phyloP scores from a whole-genome alignment of 192 early-diverging fungal species.

The Rhizophagus sp. region DNA sequence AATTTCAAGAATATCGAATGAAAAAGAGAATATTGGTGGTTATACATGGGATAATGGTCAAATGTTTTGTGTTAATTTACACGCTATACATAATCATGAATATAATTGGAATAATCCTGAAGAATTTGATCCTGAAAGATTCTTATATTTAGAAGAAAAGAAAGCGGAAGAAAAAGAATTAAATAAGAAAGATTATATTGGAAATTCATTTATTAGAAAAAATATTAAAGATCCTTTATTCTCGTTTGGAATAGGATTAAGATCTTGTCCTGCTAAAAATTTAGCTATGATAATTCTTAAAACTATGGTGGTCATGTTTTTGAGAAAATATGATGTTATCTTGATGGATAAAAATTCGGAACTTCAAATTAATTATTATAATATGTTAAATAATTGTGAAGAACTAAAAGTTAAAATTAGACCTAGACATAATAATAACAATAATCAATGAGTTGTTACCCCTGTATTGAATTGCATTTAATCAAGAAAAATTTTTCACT shows the following conservation, averaged over 20 bases:
- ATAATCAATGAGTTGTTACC: not conserved
- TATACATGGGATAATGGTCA: not conserved
- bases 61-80: conserved; percentile 10
- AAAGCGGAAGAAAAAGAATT: not conserved
- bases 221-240: not conserved
- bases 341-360: not conserved
- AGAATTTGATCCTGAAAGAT: conserved; percentile 20
- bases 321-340: not conserved
- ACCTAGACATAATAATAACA: not conserved
- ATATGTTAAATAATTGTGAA: not conserved
- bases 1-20: not conserved
- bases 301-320: not conserved
- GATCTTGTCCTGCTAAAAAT: not conserved
- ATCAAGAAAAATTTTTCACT: no score
- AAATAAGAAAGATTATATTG: not conserved
- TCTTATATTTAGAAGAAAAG: not conserved
- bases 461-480: no score
- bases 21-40: conserved; percentile 11
- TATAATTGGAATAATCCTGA: conserved; percentile 12
- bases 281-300: not conserved
- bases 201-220: not conserved
- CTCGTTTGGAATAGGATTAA: not conserved
- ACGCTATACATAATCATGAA: not conserved
- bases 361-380: not conserved
- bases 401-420: not conserved